A percentile compares a stretch with the other conserved stretches of the same genome.
Evolutionary conservation across 2,329 filamentous ascomycete genomes (phyloP).

Genomic region (Diplodia mutila): DNA sequence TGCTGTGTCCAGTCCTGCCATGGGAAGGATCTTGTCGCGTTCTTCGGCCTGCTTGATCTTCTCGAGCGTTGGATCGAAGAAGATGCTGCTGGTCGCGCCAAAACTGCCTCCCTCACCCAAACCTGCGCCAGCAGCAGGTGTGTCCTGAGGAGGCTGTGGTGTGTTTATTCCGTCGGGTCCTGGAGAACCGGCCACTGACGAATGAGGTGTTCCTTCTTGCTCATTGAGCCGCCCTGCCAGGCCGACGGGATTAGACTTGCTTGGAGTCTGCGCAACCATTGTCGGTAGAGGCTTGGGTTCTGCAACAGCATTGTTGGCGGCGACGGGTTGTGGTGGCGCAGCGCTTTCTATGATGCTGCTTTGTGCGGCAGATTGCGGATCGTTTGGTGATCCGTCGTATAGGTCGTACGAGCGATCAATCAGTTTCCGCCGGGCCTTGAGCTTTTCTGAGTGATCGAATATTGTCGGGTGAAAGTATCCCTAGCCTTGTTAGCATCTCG

Average conservation of each 20-base stretch:
- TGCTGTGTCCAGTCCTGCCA: conserved; percentile 83
- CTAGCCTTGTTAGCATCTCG: conserved; percentile 34
- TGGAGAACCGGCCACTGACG: conserved; percentile 85
- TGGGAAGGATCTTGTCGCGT: conserved; percentile 78
- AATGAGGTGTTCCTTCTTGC: conserved; percentile 74
- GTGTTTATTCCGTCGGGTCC: conserved; percentile 73
- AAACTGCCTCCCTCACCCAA: conserved; percentile 42
- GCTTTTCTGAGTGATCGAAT: conserved; percentile 81
- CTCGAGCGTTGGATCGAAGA: conserved; percentile 54
- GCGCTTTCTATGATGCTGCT: conserved; percentile 63
- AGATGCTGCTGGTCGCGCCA: conserved; percentile 55
- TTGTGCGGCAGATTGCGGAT: conserved; percentile 85
- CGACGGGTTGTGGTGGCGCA: conserved; percentile 28
- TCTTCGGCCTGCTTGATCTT: conserved; percentile 60
- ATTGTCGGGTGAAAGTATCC: conserved; percentile 89
- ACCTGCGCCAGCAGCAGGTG: conserved; percentile 44
- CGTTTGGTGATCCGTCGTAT: conserved; percentile 90
- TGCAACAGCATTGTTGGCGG: conserved; percentile 19
- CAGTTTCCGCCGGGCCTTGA: conserved; percentile 76
- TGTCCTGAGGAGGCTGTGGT: conserved; percentile 57
- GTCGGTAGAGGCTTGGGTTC: conserved; percentile 38
- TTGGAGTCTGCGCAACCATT: conserved; percentile 59
- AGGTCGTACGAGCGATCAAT: conserved; percentile 89
- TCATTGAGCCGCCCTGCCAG: conserved; percentile 71
- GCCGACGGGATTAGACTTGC: conserved; percentile 65